Evolutionary conservation across 768 basidiomycete species (phyloP), one percentile per base, ranked within the genome.

Genomic region (Phaeolepiota aurea): DNA sequence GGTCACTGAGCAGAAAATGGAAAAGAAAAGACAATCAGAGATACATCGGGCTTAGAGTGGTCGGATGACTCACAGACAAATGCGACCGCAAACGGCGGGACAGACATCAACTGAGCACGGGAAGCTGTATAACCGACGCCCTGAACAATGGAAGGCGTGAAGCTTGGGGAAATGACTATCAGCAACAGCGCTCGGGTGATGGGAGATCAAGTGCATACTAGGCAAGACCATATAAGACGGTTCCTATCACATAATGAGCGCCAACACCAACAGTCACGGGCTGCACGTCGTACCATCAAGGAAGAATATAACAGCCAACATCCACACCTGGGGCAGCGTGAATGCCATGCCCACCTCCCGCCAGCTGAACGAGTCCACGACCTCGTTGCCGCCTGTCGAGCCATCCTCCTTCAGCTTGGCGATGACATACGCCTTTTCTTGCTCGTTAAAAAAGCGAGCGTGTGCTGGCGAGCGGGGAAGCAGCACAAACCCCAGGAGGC

Each of bases 91-190:
- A 71, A 79, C 2, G 77, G 77, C 11, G 69, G 69, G 2, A 82
- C 81, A 11, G 72, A 78, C 68, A 79, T 74, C 2, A 84, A 63
- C 19, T 41, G 40, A 33, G 76, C 73, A 16, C 62, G 55, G 21
- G 72, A 63, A 0, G 70, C 66, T 2, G 66, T 66, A 53, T 71
- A 81, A 14, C 80, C 80, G 2, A 83, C 67, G 13, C 66, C 63
- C 20, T 73, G 63, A 4, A 88, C 74, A 56, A 89, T 84, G 3
- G 80, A 79, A 4, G 86, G 86, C 5, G 76, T 63, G 58, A 89
- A 87, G 48, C 84, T 77, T 35, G 40, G 15, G 7, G 16, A 5
- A 35, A 35, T 35, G 9, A 35, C 9, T n/a, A n/a, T n/a, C n/a
- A n/a, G n/a, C n/a, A n/a, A n/a, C n/a, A n/a, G n/a, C n/a, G n/a